These are phyloP conservation scores for Wickerhamomyces bisporus DNA, from an alignment of 805 yeast genomes.

Conservation along the genomic window DNA sequence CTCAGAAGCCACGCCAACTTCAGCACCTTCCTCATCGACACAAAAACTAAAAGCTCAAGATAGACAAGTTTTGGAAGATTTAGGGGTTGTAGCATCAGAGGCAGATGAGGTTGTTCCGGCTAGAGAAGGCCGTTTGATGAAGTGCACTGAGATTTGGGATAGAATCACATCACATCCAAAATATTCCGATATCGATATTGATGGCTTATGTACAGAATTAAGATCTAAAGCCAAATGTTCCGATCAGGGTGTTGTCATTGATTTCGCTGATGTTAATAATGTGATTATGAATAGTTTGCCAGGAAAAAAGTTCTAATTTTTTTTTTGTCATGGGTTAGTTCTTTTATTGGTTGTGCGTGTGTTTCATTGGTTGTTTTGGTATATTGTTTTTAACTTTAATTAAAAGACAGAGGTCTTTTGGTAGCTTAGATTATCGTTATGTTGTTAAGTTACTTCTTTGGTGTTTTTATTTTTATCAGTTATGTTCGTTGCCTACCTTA, in stretches of 20 bases:
- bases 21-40: slow-evolving; percentile 1
- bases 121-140: slow-evolving; percentile 52
- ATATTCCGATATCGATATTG: slow-evolving; percentile 90
- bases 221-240: slow-evolving; percentile 93
- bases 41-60: no score
- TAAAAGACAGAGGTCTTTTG: no score
- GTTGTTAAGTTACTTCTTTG: no score
- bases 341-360: not conserved
- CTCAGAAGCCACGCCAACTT: not conserved
- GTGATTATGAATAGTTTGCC: slow-evolving; percentile 27
- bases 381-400: no score
- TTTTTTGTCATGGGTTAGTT: not conserved
- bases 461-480: no score
- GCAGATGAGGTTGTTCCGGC: slow-evolving; percentile 59
- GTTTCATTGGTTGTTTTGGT: not conserved
- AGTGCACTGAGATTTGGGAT: slow-evolving; percentile 95
- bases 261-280: slow-evolving; percentile 70
- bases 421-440: no score
- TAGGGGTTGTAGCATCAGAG: slow-evolving; percentile 5
- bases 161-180: slow-evolving; percentile 90
- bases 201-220: slow-evolving; percentile 85
- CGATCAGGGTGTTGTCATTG: slow-evolving; percentile 85
- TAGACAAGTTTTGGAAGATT: not conserved
- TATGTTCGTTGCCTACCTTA: no score
- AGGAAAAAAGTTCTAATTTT: not conserved